A percentile compares a stretch with the other conserved stretches of the same genome.
phyloP scores from a whole-genome alignment of 2,329 filamentous ascomycete species.

The Fusarium bulbicola region DNA sequence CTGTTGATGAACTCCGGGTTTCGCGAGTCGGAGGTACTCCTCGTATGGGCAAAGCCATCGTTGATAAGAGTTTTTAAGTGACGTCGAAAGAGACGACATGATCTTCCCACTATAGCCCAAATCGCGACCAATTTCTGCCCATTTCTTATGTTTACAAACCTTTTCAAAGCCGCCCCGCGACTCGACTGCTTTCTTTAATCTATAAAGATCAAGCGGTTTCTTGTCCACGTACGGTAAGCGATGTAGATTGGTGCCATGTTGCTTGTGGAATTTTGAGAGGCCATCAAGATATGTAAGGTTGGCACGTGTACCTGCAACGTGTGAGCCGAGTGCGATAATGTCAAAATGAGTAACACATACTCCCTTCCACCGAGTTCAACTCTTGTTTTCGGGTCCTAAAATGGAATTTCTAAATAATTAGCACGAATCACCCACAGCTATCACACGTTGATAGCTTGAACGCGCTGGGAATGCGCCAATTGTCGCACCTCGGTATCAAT shows the following conservation, averaged over 20 bases:
- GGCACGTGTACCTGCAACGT: slow-evolving; percentile 79
- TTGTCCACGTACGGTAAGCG: slow-evolving; percentile 97
- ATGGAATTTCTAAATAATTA: slow-evolving; percentile 79
- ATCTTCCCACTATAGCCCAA: slow-evolving; percentile 99
- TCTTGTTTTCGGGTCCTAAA: slow-evolving; percentile 97
- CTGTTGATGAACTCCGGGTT: slow-evolving; percentile 96
- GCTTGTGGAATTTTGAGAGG: slow-evolving; percentile 94
- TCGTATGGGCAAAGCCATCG: slow-evolving; percentile 98
- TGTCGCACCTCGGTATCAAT: slow-evolving; percentile 88
- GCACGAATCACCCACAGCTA: background rate
- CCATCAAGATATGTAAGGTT: slow-evolving; percentile 97
- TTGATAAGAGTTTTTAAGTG: slow-evolving; percentile 97
- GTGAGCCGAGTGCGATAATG: slow-evolving; percentile 45
- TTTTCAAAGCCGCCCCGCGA: slow-evolving; percentile 93
- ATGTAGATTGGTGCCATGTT: slow-evolving; percentile 92
- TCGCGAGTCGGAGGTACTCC: slow-evolving; percentile 88
- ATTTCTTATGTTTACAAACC: slow-evolving; percentile 98
- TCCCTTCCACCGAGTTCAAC: slow-evolving; percentile 97
- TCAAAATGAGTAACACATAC: slow-evolving; percentile 61
- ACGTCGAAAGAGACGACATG: slow-evolving; percentile 98
- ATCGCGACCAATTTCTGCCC: slow-evolving; percentile 97
- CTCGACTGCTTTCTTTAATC: slow-evolving; percentile 96
- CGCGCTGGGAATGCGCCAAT: slow-evolving; percentile 12
- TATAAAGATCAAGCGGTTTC: slow-evolving; percentile 93
- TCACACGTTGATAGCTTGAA: slow-evolving; percentile 1